These are phyloP conservation scores for Entomortierella parvispora DNA, from an alignment of 192 early-diverging fungal species.

Conservation along the genomic window DNA sequence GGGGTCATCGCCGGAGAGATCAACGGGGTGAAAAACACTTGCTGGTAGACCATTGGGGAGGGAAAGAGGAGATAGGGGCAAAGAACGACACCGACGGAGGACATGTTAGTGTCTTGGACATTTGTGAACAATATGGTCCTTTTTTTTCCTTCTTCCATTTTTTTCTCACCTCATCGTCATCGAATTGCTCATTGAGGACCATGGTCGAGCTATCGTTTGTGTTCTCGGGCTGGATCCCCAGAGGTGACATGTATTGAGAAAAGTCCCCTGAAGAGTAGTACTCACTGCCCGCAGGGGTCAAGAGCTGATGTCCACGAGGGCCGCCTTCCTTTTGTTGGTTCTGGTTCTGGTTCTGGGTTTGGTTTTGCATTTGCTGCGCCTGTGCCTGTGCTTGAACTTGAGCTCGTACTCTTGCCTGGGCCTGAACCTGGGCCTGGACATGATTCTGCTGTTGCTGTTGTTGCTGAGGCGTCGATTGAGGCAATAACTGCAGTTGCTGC, in stretches of 20 bases:
- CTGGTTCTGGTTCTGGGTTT: constrained; percentile 4
- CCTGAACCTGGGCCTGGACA: constrained; percentile 1
- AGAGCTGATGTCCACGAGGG: constrained; percentile 10
- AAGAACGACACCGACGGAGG: not conserved
- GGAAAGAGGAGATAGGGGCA: not conserved
- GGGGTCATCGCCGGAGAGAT: constrained; percentile 80
- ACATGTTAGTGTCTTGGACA: not conserved
- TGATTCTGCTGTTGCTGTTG: constrained; percentile 4
- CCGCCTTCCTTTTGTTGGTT: constrained; percentile 19
- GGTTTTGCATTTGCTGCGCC: not conserved
- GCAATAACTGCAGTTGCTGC: constrained; percentile 31
- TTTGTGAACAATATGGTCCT: no score
- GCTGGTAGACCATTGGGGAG: not conserved
- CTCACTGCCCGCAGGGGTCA: constrained; percentile 34
- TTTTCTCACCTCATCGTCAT: constrained; percentile 18
- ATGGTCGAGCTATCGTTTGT: constrained; percentile 5
- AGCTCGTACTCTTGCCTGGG: not conserved
- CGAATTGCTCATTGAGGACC: constrained; percentile 23
- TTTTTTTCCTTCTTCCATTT: no score
- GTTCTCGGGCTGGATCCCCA: constrained; percentile 24
- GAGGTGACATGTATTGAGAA: constrained; percentile 34
- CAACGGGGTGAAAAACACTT: constrained; percentile 64
- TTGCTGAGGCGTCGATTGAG: not conserved
- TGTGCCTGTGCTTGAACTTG: not conserved
- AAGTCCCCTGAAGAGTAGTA: constrained; percentile 15